Evolutionary conservation across 2,329 filamentous ascomycete species (phyloP), one percentile per base, ranked within the genome.

Genomic region (Ceratocystis eucalypticola): DNA sequence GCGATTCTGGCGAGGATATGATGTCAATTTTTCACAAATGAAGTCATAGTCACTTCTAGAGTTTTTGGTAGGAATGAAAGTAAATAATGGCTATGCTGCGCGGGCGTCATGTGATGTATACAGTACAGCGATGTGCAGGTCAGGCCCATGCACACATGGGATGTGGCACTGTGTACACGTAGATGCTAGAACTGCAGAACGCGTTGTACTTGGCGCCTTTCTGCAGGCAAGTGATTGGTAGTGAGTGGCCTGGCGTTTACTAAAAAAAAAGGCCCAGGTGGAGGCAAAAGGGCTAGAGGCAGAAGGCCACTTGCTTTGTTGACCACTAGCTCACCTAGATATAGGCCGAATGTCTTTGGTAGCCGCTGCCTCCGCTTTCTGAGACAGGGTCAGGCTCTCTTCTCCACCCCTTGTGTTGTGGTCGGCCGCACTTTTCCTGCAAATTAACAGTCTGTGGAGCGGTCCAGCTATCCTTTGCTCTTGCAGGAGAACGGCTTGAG

Each of bases 1-100:
- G 55, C 1, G 22, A 33, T 59, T 28, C 5, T 37, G 48, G 10
- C 25, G 48, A 25, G 17, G n/a, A 59, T n/a, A 37, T 59, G 55
- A 33, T 59, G 55, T 37, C 55, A 59, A 8, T 5, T n/a, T 8
- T 17, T 12, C 1, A 12, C 15, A 7, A 59, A 59, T 59, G 55
- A 59, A 59, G 55, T 59, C 55, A 37, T 59, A 8, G 55, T 37
- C n/a, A 20, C 55, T n/a, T n/a, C n/a, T n/a, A n/a, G n/a, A n/a
- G n/a, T 4, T 25, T 25, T 17, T 59, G 25, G 28, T 37, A 25
- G 55, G 55, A 59, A 59, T 59, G 55, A 3, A 8, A 30, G 25
- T 37, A 53, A 17, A 25, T 15, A 28, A 12, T 15, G 15, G 48
- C 22, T 28, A 53, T 25, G 48, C 48, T 53, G 22, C 20, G 20